Conservation (phyloP, 1,139 yeast genomes). For the Pichia inconspicua region DNA sequence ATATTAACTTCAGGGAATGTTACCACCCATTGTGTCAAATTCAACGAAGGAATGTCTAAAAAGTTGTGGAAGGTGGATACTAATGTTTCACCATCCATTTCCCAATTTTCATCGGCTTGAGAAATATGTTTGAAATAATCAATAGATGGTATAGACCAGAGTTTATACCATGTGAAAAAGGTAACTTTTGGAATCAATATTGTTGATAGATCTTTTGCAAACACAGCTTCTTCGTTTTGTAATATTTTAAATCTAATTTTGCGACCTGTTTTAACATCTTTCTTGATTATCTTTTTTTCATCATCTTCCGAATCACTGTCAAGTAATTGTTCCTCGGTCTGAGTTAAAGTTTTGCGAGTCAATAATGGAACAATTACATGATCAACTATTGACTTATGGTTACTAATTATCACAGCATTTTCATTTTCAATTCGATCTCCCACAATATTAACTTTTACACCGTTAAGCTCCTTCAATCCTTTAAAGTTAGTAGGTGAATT, state of each 20-base stretch:
- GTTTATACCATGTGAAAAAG: conserved; percentile 54
- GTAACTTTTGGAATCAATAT: conserved; percentile 35
- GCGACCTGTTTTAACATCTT: conserved; percentile 4
- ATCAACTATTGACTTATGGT: conserved; percentile 52
- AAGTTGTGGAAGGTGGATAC: conserved; percentile 18
- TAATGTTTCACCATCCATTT: conserved; percentile 34
- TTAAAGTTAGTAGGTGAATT: neutral
- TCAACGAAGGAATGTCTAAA: conserved; percentile 11
- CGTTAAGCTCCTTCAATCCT: conserved; percentile 29
- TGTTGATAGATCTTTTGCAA: conserved; percentile 22
- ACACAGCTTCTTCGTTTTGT: conserved; percentile 11
- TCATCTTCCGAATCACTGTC: conserved; percentile 1
- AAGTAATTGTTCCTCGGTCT: neutral
- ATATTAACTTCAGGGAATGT: conserved; percentile 72
- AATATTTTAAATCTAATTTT: conserved; percentile 7
- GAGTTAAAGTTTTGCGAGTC: conserved; percentile 6
- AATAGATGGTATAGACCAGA: conserved; percentile 50
- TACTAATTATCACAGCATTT: conserved; percentile 42
- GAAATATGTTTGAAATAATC: conserved; percentile 36
- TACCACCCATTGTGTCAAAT: conserved; percentile 42
- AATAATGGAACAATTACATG: conserved; percentile 34
- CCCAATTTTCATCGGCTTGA: conserved; percentile 60
- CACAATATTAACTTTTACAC: conserved; percentile 31
- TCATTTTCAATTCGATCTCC: conserved; percentile 41
- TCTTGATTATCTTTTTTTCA: conserved; percentile 1